Base-by-base conservation (phyloP, 2,329 filamentous ascomycete genomes). In the Ilyonectria sp. region DNA sequence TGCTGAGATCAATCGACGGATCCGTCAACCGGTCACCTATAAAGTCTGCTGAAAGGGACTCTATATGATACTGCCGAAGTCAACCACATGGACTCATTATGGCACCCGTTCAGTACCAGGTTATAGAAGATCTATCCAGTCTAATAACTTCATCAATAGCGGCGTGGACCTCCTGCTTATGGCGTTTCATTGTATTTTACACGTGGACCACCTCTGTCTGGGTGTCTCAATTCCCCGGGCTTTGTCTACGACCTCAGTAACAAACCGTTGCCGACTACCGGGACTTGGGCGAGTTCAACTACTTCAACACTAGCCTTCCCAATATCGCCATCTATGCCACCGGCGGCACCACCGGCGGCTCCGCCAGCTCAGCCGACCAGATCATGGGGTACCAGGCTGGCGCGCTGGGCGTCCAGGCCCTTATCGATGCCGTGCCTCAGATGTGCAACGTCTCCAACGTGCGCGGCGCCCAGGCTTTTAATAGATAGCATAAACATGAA, bases 261-360 rank as follows among this genome's bases (percentile, higher is more conserved):
- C 66, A 68, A 26, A 69, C 69, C 8, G 54, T 69, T 62, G 4
- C 60, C 64, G 1, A 55, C 55, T 54, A 65, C 40, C 52, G 61
- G n/a, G 40, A 52, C 26, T 62, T 68, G 15, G 63, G 68, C 21
- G 71, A 70, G 19, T 76, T 76, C 67, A 69, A 74, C 68, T 76
- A 74, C 65, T 61, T 75, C 71, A 70, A 65, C 55, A 63, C 71
- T 7, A 70, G 63, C 58, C 81, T 88, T 0, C 86, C 86, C 10
- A 89, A 88, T 71, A 79, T 90, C 58, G 89, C 86, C 65, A 87
- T 89, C 67, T 88, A 87, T 69, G 85, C 84, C 6, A 88, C 85
- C 6, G 88, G 88, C 17, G 89, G 88, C 40, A 91, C 88, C 10
- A 90, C 90, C 54, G 88, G 88, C 15, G 86, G 86, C 2, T 82